These are phyloP conservation scores for Gleditsia sinensis DNA, from an alignment of 306 rosid genomes.

Conservation along the genomic window DNA sequence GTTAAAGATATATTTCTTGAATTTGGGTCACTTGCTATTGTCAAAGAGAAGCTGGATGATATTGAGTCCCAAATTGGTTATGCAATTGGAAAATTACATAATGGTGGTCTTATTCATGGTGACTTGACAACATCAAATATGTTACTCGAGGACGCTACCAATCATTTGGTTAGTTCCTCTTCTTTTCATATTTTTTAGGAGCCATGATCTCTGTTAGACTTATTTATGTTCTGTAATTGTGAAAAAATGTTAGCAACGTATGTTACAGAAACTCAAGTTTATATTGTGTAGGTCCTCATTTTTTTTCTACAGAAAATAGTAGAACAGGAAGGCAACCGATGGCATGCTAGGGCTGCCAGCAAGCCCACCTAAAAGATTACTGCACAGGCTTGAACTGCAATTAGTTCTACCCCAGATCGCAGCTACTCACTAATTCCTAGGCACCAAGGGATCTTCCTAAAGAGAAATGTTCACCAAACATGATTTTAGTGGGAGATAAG, in stretches of 20 bases:
- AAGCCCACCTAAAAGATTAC: slow-evolving; percentile 82
- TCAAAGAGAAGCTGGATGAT: slow-evolving; percentile 48
- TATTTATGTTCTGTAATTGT: neutral
- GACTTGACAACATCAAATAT: slow-evolving; percentile 87
- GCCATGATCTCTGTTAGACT: neutral
- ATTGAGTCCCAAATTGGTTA: slow-evolving; percentile 56
- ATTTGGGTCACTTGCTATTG: slow-evolving; percentile 51
- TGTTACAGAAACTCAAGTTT: slow-evolving; percentile 12
- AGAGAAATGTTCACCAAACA: too few species aligned
- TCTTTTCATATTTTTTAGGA: neutral
- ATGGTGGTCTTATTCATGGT: slow-evolving; percentile 79
- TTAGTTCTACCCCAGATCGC: too few species aligned
- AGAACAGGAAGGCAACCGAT: neutral
- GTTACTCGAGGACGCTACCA: slow-evolving; percentile 56
- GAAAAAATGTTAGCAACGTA: slow-evolving; percentile 25
- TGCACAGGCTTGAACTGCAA: too few species aligned
- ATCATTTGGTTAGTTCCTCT: slow-evolving; percentile 63
- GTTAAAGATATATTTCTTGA: slow-evolving; percentile 78
- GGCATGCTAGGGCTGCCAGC: slow-evolving; percentile 51
- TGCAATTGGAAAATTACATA: slow-evolving; percentile 71
- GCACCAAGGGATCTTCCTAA: too few species aligned
- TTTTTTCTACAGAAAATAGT: neutral
- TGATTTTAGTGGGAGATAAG: too few species aligned
- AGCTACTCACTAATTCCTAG: too few species aligned
- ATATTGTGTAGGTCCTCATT: slow-evolving; percentile 65